Evolutionary conservation across 148 eudicot genomes (phyloP).

Genomic region (Amaranthus hypochondriacus): DNA sequence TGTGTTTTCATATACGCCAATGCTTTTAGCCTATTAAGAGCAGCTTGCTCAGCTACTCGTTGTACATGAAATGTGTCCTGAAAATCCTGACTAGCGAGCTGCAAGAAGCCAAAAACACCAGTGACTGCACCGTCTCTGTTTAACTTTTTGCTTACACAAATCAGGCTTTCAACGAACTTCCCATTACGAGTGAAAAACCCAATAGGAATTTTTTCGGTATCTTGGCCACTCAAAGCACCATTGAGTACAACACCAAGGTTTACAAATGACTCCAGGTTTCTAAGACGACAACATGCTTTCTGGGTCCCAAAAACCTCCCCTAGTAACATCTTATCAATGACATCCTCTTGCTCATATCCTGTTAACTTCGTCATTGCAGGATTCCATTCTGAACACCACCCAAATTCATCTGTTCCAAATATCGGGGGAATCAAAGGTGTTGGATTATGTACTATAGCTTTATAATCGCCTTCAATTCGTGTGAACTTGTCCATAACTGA

Average conservation of each 20-base stretch:
- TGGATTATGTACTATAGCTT: constrained; percentile 81
- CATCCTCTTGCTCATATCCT: constrained; percentile 58
- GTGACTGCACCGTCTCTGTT: constrained; percentile 65
- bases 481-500: constrained; percentile 91
- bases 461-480: constrained; percentile 84
- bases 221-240: constrained; percentile 62
- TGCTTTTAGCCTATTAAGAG: constrained; percentile 57
- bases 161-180: constrained; percentile 65
- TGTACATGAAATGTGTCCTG: constrained; percentile 87
- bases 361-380: constrained; percentile 71
- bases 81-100: constrained; percentile 87
- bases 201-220: constrained; percentile 62
- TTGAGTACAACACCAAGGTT: constrained; percentile 65
- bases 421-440: constrained; percentile 90
- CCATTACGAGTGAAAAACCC: constrained; percentile 68
- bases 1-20: constrained; percentile 72
- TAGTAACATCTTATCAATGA: constrained; percentile 71
- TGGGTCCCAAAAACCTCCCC: constrained; percentile 84
- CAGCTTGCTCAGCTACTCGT: constrained; percentile 71
- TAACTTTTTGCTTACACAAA: constrained; percentile 64
- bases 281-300: constrained; percentile 61
- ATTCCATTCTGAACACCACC: constrained; percentile 97
- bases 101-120: constrained; percentile 86
- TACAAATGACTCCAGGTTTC: constrained; percentile 73
- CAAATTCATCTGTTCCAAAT: constrained; percentile 82